phyloP scores from a whole-genome alignment of 139 green algal genomes.

The Coelastrella sp. region DNA sequence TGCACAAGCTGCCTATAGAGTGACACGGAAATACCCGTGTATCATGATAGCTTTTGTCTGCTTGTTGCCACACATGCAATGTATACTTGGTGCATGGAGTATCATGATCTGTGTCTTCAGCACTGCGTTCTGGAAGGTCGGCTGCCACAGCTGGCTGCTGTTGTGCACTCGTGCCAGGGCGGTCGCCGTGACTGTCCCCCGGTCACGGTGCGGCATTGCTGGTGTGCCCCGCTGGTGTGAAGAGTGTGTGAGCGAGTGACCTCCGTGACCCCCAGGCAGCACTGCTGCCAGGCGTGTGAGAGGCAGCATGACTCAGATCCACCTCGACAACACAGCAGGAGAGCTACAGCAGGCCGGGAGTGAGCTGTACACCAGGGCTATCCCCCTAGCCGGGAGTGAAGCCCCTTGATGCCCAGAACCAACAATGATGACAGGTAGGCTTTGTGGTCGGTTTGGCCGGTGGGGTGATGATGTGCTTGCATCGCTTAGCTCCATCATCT shows the following conservation, averaged over 20 bases:
- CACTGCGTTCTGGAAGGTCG: neutral
- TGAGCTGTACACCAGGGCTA: neutral
- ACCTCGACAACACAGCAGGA: neutral
- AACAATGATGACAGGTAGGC: constrained; percentile 2
- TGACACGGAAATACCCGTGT: no score
- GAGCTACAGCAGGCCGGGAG: neutral
- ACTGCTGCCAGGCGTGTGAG: neutral
- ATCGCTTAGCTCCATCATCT: no score
- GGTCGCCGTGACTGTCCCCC: constrained; percentile 8
- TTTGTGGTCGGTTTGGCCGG: neutral
- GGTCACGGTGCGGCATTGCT: constrained; percentile 16
- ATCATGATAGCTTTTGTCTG: no score
- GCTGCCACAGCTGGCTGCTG: constrained; percentile 3
- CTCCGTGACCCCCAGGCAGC: neutral
- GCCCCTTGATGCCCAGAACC: constrained; percentile 6
- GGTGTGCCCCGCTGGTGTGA: neutral
- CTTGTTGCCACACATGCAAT: neutral
- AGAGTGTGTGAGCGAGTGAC: neutral
- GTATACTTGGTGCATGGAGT: neutral
- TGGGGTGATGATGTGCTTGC: no score
- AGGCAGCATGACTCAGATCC: neutral
- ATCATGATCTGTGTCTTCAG: neutral
- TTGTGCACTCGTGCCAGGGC: constrained; percentile 9
- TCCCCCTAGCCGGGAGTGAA: neutral
- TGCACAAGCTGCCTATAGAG: no score